phyloP scores from a whole-genome alignment of 257 asterid genomes.

The Fraxinus excelsior region DNA sequence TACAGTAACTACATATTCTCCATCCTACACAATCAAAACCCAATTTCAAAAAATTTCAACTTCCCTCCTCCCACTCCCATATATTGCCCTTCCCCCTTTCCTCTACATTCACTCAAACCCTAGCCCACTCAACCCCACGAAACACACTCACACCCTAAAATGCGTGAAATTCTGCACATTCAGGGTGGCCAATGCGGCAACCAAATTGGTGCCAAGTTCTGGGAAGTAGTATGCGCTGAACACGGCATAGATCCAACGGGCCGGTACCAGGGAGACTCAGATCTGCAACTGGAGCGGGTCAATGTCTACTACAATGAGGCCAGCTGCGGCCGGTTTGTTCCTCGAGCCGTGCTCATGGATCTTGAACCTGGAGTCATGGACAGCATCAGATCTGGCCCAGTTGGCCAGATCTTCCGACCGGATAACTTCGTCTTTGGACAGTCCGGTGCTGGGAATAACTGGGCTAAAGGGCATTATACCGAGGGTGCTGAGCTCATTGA shows the following conservation, averaged over 20 bases:
- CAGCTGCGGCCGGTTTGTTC: constrained; percentile 17
- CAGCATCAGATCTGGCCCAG: constrained; percentile 23
- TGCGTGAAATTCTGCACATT: constrained; percentile 28
- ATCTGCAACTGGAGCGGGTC: constrained; percentile 25
- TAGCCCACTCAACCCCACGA: not conserved
- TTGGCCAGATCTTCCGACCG: constrained; percentile 12
- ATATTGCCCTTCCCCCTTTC: not conserved
- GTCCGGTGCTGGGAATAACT: not conserved
- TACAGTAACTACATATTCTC: not conserved
- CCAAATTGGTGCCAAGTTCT: not conserved
- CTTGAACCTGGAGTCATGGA: constrained; percentile 30
- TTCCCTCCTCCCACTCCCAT: not conserved
- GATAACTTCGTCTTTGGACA: not conserved
- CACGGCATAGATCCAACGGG: constrained; percentile 28
- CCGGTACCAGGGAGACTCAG: constrained; percentile 25
- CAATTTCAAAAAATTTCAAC: not conserved
- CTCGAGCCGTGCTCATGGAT: constrained; percentile 25
- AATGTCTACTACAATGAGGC: constrained; percentile 28
- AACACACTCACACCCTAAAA: not conserved
- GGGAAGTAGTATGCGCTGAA: constrained; percentile 11
- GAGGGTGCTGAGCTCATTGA: constrained; percentile 32
- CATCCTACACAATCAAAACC: not conserved
- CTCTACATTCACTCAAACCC: not conserved
- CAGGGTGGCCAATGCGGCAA: constrained; percentile 32
- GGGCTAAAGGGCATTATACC: constrained; percentile 14